Base-by-base conservation (phyloP, 1,284 basidiomycete genomes). In the Ceratobasidium sp. region DNA sequence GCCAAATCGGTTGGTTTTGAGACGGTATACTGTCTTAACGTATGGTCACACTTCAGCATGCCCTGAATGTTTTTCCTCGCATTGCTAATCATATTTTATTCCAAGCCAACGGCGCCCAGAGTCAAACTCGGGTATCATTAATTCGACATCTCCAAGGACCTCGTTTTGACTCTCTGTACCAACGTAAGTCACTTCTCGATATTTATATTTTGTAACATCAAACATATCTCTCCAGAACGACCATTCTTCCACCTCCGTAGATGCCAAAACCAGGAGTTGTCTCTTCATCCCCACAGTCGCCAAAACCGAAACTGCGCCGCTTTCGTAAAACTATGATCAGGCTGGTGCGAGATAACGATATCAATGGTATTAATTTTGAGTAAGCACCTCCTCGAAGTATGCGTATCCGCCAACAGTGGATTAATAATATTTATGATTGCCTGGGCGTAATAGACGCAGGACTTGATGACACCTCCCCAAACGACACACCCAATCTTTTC, bases 361-460 rank as follows among this genome's bases (percentile, higher is more conserved):
- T 87, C 1, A 86, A 87, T 76, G 86, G 86, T 29, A 82, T 87
- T 76, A 85, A 86, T 76, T 82, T 86, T 45, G 76, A 77, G 76
- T 77, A 62, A 53, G 77, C 69, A 19, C 11, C 36, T 24, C 57
- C 29, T 3, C 2, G n/a, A n/a, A n/a, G n/a, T n/a, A n/a, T n/a
- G n/a, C n/a, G n/a, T n/a, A n/a, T n/a, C n/a, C n/a, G n/a, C n/a
- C n/a, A n/a, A n/a, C n/a, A n/a, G n/a, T n/a, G n/a, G n/a, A n/a
- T n/a, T n/a, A n/a, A n/a, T n/a, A n/a, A n/a, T 73, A 85, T 86
- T 77, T 86, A 84, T 85, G 85, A 85, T 78, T 86, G 86, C 79
- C 86, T 86, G 9, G 84, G 83, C 50, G 79, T 80, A 1, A 69
- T 63, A 0, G 85, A 85, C 57, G 82, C 82, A 1, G 74, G 76